Evolutionary conservation across 1,284 basidiomycete genomes (phyloP), one percentile per base, ranked within the genome.

Genomic region (Calocybe gambosa): DNA sequence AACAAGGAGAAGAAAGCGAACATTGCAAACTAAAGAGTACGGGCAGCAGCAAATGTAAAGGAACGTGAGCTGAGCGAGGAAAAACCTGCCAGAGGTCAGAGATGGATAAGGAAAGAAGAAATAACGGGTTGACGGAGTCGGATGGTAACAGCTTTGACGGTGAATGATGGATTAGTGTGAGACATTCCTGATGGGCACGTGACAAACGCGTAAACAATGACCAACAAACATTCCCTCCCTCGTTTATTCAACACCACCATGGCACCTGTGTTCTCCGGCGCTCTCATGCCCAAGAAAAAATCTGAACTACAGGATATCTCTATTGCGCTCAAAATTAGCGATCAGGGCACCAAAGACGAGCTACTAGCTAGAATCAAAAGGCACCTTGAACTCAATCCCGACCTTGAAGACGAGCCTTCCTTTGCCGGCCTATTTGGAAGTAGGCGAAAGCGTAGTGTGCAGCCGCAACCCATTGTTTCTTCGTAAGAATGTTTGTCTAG

Each of bases 251-350:
- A 53, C 40, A 50, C 59, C 57, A 49, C 50, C 63, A 69, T 68
- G 66, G 55, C 65, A 43, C 63, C 61, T 42, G 54, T 54, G 29
- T 73, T 62, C 66, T 57, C 65, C 34, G 80, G 80, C 43, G 59
- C 73, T 19, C 68, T 82, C 18, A 69, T 69, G 49, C 53, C 71
- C 5, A 82, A 82, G 62, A 82, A 79, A 63, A 82, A 83, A 60
- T 67, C 65, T 5, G 82, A 83, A 18, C 70, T 84, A 2, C 78
- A 73, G 52, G 71, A 74, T 46, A 75, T 84, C 25, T 77, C 81
- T 0, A 8, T 50, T 4, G 75, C 76, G 5, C 71, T 84, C 16
- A 56, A 58, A 0, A 59, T 83, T 43, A 70, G 67, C 43, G 71
- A 75, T 44, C 47, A 63, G 28, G 82, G 82, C 21, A 83, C 78